Base-by-base conservation (phyloP, 2,329 filamentous ascomycete genomes). In the Phaeosphaeria sp. region DNA sequence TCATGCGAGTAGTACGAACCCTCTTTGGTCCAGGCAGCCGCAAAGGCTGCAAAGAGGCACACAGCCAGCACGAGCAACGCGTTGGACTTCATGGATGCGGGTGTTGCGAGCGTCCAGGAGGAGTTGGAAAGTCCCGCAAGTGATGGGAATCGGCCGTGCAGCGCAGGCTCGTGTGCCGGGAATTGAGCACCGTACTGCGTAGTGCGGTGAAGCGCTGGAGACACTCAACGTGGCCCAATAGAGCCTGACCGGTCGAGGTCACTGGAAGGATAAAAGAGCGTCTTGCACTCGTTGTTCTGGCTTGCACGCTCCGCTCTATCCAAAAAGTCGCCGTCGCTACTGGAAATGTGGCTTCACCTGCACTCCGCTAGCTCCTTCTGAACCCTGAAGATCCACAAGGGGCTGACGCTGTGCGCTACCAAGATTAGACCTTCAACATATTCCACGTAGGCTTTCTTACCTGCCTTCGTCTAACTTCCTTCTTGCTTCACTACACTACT, bases 11-110 rank as follows among this genome's bases (percentile, higher is more conserved):
- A 20, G 17, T 21, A 76, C 82, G 67, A 79, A 90, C 91, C 91
- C 85, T 96, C 92, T 79, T 95, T 95, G 56, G 87, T 88, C 92
- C 93, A 97, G 47, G 91, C 91, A 43, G 91, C 91, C 50, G 88
- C 85, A 58, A 86, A 86, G 61, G 93, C 78, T 59, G 85, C 85
- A 65, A 92, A 79, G 67, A 90, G 79, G 80, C 87, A 86, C 59
- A 94, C 84, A 77, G 91, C 83, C 66, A 94, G 72, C 52, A 89
- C 84, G 68, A 91, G 80, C 67, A 88, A 80, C 60, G 78, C 72
- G 57, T 86, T 82, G 68, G 88, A 80, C 85, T 85, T 93, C 92
- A 96, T 96, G 67, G 80, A 87, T 56, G 66, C 51, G 48, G 58
- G 53, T 54, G 55, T 55, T 54, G 50, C 53, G 50, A 56, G 59